Base-by-base conservation (phyloP, 2,329 filamentous ascomycete species). In the Orbilia javanica region DNA sequence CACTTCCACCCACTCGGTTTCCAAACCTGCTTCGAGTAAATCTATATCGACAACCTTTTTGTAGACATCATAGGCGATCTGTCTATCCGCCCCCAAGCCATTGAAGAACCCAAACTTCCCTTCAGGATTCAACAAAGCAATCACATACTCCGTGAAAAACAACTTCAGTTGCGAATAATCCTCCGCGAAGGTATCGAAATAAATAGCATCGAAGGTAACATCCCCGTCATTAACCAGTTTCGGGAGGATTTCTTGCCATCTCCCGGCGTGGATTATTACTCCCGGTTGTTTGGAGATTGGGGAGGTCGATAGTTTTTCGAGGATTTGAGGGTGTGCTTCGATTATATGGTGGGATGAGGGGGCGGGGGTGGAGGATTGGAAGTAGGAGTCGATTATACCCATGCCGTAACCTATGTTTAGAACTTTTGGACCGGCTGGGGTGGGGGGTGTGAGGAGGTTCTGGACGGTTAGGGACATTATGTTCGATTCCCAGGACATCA, bases 131-230 rank as follows among this genome's bases (percentile, higher is more conserved):
- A 99, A 86, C 67, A 98, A 84, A 0, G 90, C 91, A 34, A 96
- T 93, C 10, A 98, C 90, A 81, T 92, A 90, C 83, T 98, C 96
- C 1, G 89, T 91, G 83, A 98, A 97, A 86, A 98, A 97, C 76
- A 90, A 87, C 55, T 91, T 91, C 29, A 98, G 89, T 83, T 95
- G 92, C 1, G 87, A 87, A 84, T 98, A 99, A 80, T 96, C 93
- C 85, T 99, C 96, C 5, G 94, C 96, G 84, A 98, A 98, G 0
- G 96, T 99, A 83, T 99, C 96, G 82, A 97, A 98, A 86, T 98
- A 99, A 81, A 99, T 93, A 29, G 91, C 93, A 83, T 97, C 93
- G 82, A 95, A 94, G 5, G 57, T 66, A 11, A 90, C 85, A 81
- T 91, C 88, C 8, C 91, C 92, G 46, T 89, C 85, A 75, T 89